These are phyloP conservation scores for Kurtzmaniella quercitrusa DNA, from an alignment of 1,139 yeast genomes.

Conservation along the genomic window DNA sequence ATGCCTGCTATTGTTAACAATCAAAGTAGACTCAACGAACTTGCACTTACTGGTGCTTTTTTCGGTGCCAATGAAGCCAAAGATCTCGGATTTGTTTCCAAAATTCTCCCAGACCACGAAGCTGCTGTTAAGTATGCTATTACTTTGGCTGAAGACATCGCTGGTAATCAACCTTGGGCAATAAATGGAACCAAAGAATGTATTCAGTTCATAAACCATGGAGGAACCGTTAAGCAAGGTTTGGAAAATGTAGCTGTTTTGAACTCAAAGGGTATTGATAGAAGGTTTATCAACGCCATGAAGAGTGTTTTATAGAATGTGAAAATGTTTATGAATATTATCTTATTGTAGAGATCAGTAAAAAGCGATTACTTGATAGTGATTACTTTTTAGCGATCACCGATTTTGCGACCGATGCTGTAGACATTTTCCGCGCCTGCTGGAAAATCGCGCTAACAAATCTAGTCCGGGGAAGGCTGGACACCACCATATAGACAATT, in stretches of 20 bases:
- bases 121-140: slow-evolving; percentile 49
- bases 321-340: too few species aligned
- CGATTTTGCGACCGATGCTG: too few species aligned
- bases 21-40: slow-evolving; percentile 56
- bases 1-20: slow-evolving; percentile 55
- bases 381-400: too few species aligned
- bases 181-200: slow-evolving; percentile 62
- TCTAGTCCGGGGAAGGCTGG: too few species aligned
- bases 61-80: slow-evolving; percentile 57
- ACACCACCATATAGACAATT: too few species aligned
- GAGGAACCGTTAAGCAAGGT: slow-evolving; percentile 44
- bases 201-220: slow-evolving; percentile 51
- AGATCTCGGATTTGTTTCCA: slow-evolving; percentile 51
- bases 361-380: too few species aligned
- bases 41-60: slow-evolving; percentile 59
- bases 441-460: too few species aligned
- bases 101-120: slow-evolving; percentile 42
- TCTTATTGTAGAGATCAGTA: too few species aligned
- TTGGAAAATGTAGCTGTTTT: slow-evolving; percentile 50
- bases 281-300: slow-evolving; percentile 13
- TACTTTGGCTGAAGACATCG: slow-evolving; percentile 49
- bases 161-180: slow-evolving; percentile 53
- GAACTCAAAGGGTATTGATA: slow-evolving; percentile 45
- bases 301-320: neutral
- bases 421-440: too few species aligned